phyloP scores from a whole-genome alignment of 768 basidiomycete species.

The Suillus discolor region DNA sequence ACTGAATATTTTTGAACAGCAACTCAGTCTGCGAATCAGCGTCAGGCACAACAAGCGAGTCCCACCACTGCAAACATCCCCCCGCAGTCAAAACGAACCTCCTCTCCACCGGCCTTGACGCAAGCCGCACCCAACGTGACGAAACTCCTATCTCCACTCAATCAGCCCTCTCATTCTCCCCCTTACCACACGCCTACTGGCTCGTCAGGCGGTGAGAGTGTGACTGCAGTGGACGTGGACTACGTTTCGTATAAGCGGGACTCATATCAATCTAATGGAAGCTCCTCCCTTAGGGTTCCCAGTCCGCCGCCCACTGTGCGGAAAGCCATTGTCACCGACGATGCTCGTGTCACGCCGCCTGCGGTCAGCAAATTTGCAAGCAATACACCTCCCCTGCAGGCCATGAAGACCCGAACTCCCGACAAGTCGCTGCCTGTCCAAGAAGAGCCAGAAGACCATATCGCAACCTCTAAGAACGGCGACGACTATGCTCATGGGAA shows the following conservation, averaged over 20 bases:
- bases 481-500: conserved; percentile 44
- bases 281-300: conserved; percentile 27
- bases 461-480: conserved; percentile 37
- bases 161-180: conserved; percentile 41
- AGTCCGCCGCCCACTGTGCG: conserved; percentile 31
- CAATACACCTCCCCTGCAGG: conserved; percentile 59
- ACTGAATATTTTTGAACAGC: conserved; percentile 19
- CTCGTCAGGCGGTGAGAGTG: conserved; percentile 48
- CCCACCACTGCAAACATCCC: conserved; percentile 35
- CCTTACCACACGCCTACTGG: conserved; percentile 50
- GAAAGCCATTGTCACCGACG: conserved; percentile 25
- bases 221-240: conserved; percentile 35
- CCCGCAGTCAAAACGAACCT: conserved; percentile 35
- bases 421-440: conserved; percentile 78
- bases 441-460: conserved; percentile 74
- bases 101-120: conserved; percentile 35
- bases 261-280: conserved; percentile 35
- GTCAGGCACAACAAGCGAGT: conserved; percentile 36
- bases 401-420: conserved; percentile 56
- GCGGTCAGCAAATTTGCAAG: conserved; percentile 41
- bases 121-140: conserved; percentile 33
- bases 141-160: conserved; percentile 34
- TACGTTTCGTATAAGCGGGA: conserved; percentile 52
- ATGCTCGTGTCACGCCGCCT: conserved; percentile 36
- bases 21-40: conserved; percentile 40